These are phyloP conservation scores for Rubia tinctorum DNA, from an alignment of 305 asterid species.

Conservation along the genomic window DNA sequence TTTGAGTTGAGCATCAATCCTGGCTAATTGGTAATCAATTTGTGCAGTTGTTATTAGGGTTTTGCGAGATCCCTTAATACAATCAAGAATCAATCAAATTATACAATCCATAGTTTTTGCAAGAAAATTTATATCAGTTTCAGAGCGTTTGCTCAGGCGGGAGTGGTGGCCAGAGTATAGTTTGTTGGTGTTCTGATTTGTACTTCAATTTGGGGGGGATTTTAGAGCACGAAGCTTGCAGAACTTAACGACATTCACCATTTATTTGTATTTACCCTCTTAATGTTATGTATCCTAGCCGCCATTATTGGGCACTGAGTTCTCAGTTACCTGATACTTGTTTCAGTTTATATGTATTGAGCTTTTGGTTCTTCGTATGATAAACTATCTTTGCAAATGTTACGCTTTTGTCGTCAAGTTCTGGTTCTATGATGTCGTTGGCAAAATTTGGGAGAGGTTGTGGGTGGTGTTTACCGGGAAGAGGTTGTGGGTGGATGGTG, in stretches of 20 bases:
- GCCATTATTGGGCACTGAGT: not conserved
- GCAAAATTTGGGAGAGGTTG: too few relatives aligned
- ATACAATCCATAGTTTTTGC: too few relatives aligned
- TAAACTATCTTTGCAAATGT: not conserved
- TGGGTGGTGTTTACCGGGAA: too few relatives aligned
- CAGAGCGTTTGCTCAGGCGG: constrained; percentile 74
- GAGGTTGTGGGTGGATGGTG: too few relatives aligned
- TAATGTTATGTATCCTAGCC: not conserved
- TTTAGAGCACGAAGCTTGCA: constrained; percentile 79
- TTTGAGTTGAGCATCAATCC: too few relatives aligned
- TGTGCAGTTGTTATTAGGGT: too few relatives aligned
- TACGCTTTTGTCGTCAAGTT: not conserved
- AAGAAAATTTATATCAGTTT: too few relatives aligned
- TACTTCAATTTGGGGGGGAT: constrained; percentile 61
- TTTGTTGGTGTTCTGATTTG: constrained; percentile 57
- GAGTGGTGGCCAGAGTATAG: constrained; percentile 70
- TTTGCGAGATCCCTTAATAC: too few relatives aligned
- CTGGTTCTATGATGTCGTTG: too few relatives aligned
- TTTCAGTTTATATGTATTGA: too few relatives aligned
- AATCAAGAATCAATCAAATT: too few relatives aligned
- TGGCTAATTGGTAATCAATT: too few relatives aligned
- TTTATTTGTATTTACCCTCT: not conserved
- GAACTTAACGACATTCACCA: constrained; percentile 31
- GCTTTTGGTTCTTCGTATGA: not conserved
- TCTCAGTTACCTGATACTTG: not conserved